phyloP scores from a whole-genome alignment of 768 basidiomycete species.

The Boletus fagicola region DNA sequence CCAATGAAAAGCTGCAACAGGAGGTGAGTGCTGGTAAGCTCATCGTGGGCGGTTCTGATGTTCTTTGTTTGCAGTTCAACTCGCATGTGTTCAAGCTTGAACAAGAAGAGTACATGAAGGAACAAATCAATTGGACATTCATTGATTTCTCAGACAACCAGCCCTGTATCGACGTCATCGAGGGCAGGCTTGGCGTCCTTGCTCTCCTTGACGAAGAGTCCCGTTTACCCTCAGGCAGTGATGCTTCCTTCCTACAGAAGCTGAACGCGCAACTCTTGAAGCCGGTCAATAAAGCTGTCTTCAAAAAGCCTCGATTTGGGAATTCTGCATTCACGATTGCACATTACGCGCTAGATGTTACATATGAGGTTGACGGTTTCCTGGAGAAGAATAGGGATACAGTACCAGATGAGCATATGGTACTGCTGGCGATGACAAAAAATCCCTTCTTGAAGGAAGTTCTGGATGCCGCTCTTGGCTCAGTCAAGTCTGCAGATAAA shows the following conservation, averaged over 20 bases:
- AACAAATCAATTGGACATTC: constrained; percentile 99
- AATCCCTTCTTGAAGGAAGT: constrained; percentile 95
- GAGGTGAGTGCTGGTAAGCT: constrained; percentile 55
- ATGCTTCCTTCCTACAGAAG: constrained; percentile 91
- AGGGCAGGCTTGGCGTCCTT: constrained; percentile 93
- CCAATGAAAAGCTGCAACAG: constrained; percentile 97
- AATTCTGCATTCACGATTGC: constrained; percentile 97
- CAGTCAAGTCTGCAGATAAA: constrained; percentile 58
- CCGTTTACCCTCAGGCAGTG: constrained; percentile 89
- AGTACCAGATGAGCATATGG: constrained; percentile 97
- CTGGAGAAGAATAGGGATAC: constrained; percentile 99
- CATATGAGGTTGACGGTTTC: constrained; percentile 97
- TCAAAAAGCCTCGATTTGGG: constrained; percentile 99
- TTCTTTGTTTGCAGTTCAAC: constrained; percentile 67
- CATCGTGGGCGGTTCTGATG: constrained; percentile 12
- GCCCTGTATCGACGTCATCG: constrained; percentile 97
- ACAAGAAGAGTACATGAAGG: constrained; percentile 98
- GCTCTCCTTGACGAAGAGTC: constrained; percentile 97
- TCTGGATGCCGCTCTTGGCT: constrained; percentile 83
- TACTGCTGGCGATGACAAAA: constrained; percentile 78
- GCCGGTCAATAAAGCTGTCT: constrained; percentile 81
- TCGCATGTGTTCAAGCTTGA: constrained; percentile 99
- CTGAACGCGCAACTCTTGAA: constrained; percentile 82
- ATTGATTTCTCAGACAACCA: constrained; percentile 99
- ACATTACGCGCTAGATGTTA: constrained; percentile 97